Evolutionary conservation across 176 grass and related monocot species (phyloP).

Genomic region (Otatea glauca): DNA sequence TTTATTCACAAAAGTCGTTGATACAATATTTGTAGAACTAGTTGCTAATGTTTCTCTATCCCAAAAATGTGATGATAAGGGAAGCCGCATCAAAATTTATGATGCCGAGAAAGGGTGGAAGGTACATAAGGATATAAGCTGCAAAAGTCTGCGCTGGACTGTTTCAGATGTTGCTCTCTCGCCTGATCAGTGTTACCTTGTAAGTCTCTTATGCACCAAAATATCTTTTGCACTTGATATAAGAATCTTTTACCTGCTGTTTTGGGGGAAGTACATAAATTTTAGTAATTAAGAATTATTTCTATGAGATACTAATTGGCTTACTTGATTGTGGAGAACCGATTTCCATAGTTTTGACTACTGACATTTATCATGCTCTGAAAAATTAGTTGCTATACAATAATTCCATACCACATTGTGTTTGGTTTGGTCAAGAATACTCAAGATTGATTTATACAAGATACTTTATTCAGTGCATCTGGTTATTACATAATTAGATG

Average conservation of each 20-base stretch:
- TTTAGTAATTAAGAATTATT: neutral
- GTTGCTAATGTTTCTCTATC: constrained; percentile 31
- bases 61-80: constrained; percentile 56
- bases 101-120: constrained; percentile 69
- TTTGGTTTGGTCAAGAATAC: neutral
- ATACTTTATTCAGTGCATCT: neutral
- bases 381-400: neutral
- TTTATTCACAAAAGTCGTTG: neutral
- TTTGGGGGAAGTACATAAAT: neutral
- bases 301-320: neutral
- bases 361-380: neutral
- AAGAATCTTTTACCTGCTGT: neutral
- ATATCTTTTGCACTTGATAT: constrained; percentile 12
- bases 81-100: constrained; percentile 81
- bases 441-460: neutral
- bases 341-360: neutral
- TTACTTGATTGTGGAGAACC: neutral
- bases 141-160: constrained; percentile 77
- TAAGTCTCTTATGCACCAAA: constrained; percentile 39
- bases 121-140: constrained; percentile 81
- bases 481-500: neutral
- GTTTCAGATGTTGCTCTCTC: constrained; percentile 88
- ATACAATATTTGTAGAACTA: neutral
- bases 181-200: constrained; percentile 72
- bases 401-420: neutral